These are phyloP conservation scores for Knufia fluminis DNA, from an alignment of 2,329 filamentous ascomycete genomes.

Conservation along the genomic window DNA sequence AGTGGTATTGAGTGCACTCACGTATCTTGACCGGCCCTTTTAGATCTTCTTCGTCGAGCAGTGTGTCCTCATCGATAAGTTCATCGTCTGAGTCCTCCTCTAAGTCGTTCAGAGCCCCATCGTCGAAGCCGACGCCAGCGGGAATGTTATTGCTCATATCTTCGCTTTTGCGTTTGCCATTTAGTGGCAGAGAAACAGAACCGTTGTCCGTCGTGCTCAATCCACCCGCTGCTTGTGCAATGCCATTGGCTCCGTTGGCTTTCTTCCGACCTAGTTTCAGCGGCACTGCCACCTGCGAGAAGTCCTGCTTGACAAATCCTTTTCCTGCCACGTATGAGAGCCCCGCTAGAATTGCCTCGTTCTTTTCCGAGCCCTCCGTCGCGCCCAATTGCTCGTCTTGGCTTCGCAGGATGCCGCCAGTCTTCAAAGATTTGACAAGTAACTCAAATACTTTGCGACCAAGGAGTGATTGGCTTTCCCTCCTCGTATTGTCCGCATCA, in stretches of 20 bases:
- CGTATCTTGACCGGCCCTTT: conserved; percentile 53
- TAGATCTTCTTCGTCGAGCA: conserved; percentile 79
- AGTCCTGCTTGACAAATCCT: conserved; percentile 66
- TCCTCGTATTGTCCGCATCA: conserved; percentile 60
- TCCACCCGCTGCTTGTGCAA: conserved; percentile 24
- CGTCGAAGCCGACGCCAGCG: conserved; percentile 58
- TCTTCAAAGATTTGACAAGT: conserved; percentile 61
- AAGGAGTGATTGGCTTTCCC: conserved; percentile 57
- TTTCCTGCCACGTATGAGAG: conserved; percentile 51
- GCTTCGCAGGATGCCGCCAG: conserved; percentile 57
- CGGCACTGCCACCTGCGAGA: conserved; percentile 48
- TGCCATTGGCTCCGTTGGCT: conserved; percentile 36
- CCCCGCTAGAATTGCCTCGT: conserved; percentile 79
- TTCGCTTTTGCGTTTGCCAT: conserved; percentile 35
- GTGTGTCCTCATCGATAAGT: conserved; percentile 79
- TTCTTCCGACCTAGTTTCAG: conserved; percentile 44
- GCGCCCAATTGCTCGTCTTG: conserved; percentile 56
- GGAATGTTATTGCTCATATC: conserved; percentile 33
- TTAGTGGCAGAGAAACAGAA: conserved; percentile 22
- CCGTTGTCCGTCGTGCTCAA: conserved; percentile 6
- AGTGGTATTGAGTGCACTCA: conserved; percentile 11
- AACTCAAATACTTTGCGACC: conserved; percentile 57
- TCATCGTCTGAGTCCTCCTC: conserved; percentile 63
- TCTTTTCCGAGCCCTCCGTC: conserved; percentile 42
- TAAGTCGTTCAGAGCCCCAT: conserved; percentile 34